phyloP scores from a whole-genome alignment of 768 basidiomycete species.

The Melanogaster broomeanus region DNA sequence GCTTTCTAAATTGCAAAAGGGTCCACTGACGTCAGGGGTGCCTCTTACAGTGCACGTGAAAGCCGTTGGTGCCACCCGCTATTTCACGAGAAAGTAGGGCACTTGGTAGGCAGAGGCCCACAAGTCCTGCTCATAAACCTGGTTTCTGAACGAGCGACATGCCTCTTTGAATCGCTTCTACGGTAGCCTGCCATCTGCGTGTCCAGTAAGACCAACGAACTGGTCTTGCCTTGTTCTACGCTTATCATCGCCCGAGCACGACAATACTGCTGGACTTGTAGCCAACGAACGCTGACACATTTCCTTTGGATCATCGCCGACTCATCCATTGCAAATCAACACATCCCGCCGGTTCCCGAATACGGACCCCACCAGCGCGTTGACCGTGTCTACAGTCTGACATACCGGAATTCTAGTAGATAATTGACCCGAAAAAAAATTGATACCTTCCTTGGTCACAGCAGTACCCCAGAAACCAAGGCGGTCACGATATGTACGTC shows the following conservation, averaged over 20 bases:
- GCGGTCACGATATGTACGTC: constrained; percentile 8
- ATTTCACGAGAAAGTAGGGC: too few species aligned
- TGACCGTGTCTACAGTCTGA: not conserved
- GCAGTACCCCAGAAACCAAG: not conserved
- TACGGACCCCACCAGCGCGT: not conserved
- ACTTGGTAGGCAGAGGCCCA: not conserved
- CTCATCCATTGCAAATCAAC: not conserved
- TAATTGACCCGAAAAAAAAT: not conserved
- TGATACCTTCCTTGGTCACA: not conserved
- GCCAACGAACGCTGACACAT: not conserved
- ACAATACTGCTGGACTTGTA: not conserved
- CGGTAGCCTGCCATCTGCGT: not conserved
- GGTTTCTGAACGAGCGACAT: not conserved
- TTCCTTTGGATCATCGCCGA: not conserved
- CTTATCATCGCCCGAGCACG: not conserved
- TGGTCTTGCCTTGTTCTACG: not conserved
- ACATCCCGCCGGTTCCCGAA: not conserved
- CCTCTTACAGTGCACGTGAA: too few species aligned
- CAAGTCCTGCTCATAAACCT: constrained; percentile 7
- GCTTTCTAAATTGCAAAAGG: not conserved
- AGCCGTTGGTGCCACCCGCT: too few species aligned
- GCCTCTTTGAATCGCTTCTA: constrained; percentile 2
- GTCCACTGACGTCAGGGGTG: constrained; percentile 27
- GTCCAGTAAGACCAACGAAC: not conserved
- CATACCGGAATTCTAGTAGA: not conserved